Evolutionary conservation across 139 green algal species (phyloP), one percentile per base, ranked within the genome.

Genomic region (Coelastrella sp.): DNA sequence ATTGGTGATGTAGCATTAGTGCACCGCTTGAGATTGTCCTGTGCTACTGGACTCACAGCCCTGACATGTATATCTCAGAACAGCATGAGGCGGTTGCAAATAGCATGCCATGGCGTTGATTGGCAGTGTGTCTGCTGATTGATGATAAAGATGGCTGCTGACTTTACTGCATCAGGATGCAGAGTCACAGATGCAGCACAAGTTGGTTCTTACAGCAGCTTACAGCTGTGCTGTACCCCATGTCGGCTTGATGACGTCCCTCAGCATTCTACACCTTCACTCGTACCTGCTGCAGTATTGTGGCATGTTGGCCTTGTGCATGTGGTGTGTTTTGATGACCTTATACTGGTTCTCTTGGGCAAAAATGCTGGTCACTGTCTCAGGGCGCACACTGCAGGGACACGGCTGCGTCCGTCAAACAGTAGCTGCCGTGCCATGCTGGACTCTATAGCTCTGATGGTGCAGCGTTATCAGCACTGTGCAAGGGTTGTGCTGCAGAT

Each of bases 361-460:
- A 74, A 95, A 95, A 23, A 98, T 97, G 90, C 90, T 94, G n/a
- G 93, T 59, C 10, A 97, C 75, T 0, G 96, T 97, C 57, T 96
- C 92, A 0, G 89, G n/a, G 0, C 86, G 80, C 0, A 96, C 91
- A 6, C 85, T 95, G 93, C 60, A 59, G 22, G 22, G 23, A 80
- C 32, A 47, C 32, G 32, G 17, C 23, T 59, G 7, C 10, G 59
- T n/a, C 68, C 16, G 16, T 14, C 17, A 32, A 22, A 32, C 68
- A 23, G 17, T 22, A 76, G n/a, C 16, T 10, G 7, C 17, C 3
- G 68, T 32, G 16, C 17, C 22, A 76, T 10, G 8, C 7, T 8
- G 5, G 22, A 32, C 14, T 10, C 7, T 4, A 23, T 32, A 7
- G 68, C 68, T 32, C 7, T 75, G 6, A 4, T 76, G 2, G 17